Conservation (phyloP, 2,329 filamentous ascomycete species). For the Ascochyta fabae region DNA sequence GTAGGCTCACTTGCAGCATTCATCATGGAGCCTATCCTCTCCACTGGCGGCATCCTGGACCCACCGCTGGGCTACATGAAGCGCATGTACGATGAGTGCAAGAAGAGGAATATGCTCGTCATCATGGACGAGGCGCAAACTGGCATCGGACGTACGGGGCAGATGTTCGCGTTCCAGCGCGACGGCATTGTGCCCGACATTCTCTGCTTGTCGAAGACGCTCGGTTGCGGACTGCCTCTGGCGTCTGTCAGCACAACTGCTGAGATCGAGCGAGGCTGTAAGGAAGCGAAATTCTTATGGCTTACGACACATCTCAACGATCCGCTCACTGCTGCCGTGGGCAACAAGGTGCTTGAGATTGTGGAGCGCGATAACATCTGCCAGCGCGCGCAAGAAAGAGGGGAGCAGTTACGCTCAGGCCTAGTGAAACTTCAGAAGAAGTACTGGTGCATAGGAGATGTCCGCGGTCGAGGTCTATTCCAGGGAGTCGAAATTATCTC, state of each 20-base stretch:
- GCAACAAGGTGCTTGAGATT: slow-evolving; percentile 40
- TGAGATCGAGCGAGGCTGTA: slow-evolving; percentile 24
- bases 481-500: slow-evolving; percentile 40
- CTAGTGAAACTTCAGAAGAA: slow-evolving; percentile 26
- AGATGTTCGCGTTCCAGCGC: slow-evolving; percentile 59
- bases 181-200: slow-evolving; percentile 52
- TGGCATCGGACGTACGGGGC: slow-evolving; percentile 43
- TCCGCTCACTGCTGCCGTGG: slow-evolving; percentile 37
- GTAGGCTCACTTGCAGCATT: slow-evolving; percentile 68
- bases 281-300: slow-evolving; percentile 34
- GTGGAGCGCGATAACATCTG: slow-evolving; percentile 36
- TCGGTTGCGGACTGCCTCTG: slow-evolving; percentile 39
- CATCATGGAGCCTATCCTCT: slow-evolving; percentile 67
- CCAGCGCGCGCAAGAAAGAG: slow-evolving; percentile 19
- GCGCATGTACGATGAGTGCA: slow-evolving; percentile 57
- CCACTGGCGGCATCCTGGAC: slow-evolving; percentile 65
- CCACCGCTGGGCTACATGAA: slow-evolving; percentile 65
- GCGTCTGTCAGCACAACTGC: slow-evolving; percentile 34
- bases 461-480: slow-evolving; percentile 39
- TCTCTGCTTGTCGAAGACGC: slow-evolving; percentile 36
- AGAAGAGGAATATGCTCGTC: slow-evolving; percentile 42
- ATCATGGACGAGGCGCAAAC: slow-evolving; percentile 50
- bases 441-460: slow-evolving; percentile 42
- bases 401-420: slow-evolving; percentile 27
- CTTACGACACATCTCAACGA: slow-evolving; percentile 43